These are phyloP conservation scores for Pyrenula aspistea DNA, from an alignment of 495 filamentous ascomycete species.

Conservation along the genomic window DNA sequence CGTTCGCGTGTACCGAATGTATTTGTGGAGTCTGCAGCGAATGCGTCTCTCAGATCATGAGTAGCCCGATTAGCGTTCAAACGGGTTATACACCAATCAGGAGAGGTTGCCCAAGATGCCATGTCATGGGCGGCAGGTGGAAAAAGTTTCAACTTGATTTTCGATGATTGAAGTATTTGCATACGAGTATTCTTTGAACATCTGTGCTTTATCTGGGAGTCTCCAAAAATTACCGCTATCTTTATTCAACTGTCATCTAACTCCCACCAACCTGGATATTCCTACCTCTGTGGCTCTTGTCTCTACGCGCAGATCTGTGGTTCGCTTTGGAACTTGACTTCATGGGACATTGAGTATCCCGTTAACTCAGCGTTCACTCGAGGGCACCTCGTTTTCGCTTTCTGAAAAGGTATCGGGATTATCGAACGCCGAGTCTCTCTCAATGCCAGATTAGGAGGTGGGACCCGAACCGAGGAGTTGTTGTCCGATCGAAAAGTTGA, in stretches of 20 bases:
- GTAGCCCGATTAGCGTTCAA: constrained; percentile 28
- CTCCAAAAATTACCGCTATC: not conserved
- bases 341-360: too few species aligned
- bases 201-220: not conserved
- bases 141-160: constrained; percentile 43
- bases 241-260: not conserved
- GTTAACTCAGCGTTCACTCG: too few species aligned
- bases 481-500: not conserved
- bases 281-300: not conserved
- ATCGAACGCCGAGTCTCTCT: not conserved
- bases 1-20: constrained; percentile 87
- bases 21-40: constrained; percentile 82
- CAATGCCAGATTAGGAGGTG: not conserved
- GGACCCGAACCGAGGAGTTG: not conserved
- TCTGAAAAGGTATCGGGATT: not conserved
- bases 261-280: not conserved
- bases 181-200: not conserved
- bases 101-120: constrained; percentile 38
- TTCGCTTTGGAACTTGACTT: not conserved
- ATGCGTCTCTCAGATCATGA: constrained; percentile 69
- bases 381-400: too few species aligned
- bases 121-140: constrained; percentile 35
- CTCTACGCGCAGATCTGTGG: not conserved
- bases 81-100: constrained; percentile 21
- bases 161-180: constrained; percentile 19